A percentile compares a stretch with the other conserved stretches of the same genome.
Evolutionary conservation across 257 asterid genomes (phyloP).

Genomic region (Plantago major): DNA sequence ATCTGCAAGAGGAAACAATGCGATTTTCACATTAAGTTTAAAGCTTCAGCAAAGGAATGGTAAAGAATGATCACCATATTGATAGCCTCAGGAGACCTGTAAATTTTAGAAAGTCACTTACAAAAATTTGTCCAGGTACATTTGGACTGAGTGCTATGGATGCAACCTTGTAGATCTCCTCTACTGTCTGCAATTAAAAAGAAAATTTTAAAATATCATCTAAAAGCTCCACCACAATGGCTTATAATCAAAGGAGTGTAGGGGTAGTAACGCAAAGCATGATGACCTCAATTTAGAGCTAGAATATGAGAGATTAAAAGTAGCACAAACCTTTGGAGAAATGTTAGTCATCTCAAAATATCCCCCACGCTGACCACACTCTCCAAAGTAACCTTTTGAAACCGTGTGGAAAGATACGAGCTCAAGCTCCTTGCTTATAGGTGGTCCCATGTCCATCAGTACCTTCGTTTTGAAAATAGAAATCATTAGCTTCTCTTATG

Average conservation of each 20-base stretch:
- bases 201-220: background rate
- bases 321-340: constrained; percentile 63
- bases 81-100: background rate
- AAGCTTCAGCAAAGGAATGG: background rate
- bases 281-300: too few species aligned
- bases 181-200: constrained; percentile 60
- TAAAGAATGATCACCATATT: background rate
- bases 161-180: constrained; percentile 96
- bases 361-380: constrained; percentile 99
- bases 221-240: background rate
- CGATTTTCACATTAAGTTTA: constrained; percentile 8
- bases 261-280: too few species aligned
- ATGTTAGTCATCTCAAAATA: constrained; percentile 98
- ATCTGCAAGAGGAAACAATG: constrained; percentile 46
- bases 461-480: constrained; percentile 40
- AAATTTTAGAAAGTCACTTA: constrained; percentile 31
- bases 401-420: constrained; percentile 96
- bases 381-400: constrained; percentile 95
- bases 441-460: constrained; percentile 84
- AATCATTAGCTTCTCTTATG: background rate
- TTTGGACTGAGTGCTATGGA: constrained; percentile 95
- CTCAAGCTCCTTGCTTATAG: constrained; percentile 74
- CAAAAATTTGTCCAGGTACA: constrained; percentile 96
- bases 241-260: too few species aligned
- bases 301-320: background rate